A percentile compares a stretch with the other conserved stretches of the same genome.
These are phyloP conservation scores for Abelmoschus esculentus DNA, from an alignment of 345 rosid genomes.

Conservation along the genomic window DNA sequence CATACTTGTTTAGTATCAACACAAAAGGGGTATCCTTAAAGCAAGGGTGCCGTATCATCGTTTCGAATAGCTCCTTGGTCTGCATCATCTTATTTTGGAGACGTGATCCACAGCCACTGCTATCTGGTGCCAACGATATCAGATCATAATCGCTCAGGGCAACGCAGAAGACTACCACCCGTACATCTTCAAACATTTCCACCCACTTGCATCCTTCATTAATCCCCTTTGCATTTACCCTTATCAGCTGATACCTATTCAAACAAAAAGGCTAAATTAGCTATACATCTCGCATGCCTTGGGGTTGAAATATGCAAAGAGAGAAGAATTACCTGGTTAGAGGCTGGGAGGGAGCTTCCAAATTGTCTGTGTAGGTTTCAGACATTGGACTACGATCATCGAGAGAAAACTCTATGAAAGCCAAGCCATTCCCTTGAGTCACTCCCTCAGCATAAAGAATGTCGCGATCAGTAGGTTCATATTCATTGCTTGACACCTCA, in stretches of 20 bases:
- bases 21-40: slow-evolving; percentile 78
- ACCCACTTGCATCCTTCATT: slow-evolving; percentile 98
- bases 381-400: background rate
- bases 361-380: background rate
- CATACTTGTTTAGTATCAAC: slow-evolving; percentile 85
- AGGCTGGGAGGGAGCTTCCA: background rate
- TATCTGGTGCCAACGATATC: slow-evolving; percentile 39
- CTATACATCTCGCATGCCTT: background rate
- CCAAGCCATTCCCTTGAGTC: background rate
- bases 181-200: slow-evolving; percentile 95
- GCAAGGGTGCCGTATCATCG: slow-evolving; percentile 74
- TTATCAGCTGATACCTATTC: slow-evolving; percentile 44
- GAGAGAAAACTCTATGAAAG: background rate
- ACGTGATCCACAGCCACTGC: slow-evolving; percentile 38
- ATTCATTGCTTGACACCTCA: background rate
- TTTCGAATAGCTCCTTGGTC: slow-evolving; percentile 78
- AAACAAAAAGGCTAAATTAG: background rate
- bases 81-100: slow-evolving; percentile 78
- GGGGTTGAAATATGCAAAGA: background rate
- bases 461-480: background rate
- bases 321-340: background rate
- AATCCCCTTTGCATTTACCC: slow-evolving; percentile 88
- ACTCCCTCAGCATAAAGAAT: background rate
- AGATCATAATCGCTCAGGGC: slow-evolving; percentile 84
- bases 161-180: slow-evolving; percentile 73